Evolutionary conservation across 2,329 filamentous ascomycete species (phyloP).

Genomic region (Neopestalotiopsis sp.): DNA sequence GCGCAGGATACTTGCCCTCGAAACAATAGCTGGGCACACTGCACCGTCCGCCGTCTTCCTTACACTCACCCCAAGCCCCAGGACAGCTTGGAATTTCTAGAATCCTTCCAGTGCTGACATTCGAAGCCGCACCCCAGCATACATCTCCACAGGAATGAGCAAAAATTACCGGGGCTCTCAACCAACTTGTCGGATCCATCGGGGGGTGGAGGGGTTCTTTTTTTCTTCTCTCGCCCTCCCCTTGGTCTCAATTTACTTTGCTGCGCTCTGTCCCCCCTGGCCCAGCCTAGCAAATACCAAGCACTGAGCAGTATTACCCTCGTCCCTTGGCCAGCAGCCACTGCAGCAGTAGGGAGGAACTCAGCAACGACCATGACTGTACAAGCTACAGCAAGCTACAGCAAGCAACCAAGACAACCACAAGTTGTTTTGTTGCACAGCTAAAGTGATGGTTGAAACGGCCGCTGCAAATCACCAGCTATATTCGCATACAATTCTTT

Average conservation of each 20-base stretch:
- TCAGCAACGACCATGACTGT: neutral
- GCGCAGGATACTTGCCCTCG: constrained; percentile 1
- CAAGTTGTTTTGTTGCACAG: neutral
- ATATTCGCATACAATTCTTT: too few relatives aligned
- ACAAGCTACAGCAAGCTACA: too few relatives aligned
- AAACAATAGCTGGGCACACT: neutral
- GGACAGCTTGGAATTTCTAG: constrained; percentile 15
- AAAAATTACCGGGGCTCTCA: constrained; percentile 12
- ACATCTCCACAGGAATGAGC: constrained; percentile 17
- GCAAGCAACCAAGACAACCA: neutral
- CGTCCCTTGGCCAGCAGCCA: neutral
- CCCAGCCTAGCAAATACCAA: too few relatives aligned
- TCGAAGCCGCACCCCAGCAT: constrained; percentile 10
- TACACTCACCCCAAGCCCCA: neutral
- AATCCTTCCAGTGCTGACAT: constrained; percentile 17
- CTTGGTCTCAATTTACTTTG: neutral
- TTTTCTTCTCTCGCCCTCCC: neutral
- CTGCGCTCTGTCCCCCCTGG: neutral
- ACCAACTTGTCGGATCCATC: constrained; percentile 21
- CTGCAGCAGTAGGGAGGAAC: neutral
- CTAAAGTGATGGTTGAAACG: too few relatives aligned
- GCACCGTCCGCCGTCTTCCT: neutral
- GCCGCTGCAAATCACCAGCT: too few relatives aligned
- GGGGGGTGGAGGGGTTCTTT: neutral
- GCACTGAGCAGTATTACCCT: neutral